Conservation (phyloP, 768 basidiomycete genomes). For the Exsudoporus frostii region DNA sequence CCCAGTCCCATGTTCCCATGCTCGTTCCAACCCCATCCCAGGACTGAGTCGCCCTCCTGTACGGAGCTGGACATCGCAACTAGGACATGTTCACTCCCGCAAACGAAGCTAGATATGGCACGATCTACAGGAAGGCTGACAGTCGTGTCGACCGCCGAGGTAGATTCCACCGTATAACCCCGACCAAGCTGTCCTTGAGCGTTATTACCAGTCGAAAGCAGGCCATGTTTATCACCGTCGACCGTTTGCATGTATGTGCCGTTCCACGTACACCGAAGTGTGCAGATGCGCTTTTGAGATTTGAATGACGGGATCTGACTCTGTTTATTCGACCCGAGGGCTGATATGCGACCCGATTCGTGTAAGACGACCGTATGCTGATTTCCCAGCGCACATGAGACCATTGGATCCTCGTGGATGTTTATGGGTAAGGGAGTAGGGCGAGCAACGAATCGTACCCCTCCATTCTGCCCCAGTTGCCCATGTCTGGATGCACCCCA, state of each 20-base stretch:
- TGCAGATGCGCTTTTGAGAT: slow-evolving; percentile 22
- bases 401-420: slow-evolving; percentile 28
- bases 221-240: slow-evolving; percentile 17
- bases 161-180: neutral
- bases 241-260: slow-evolving; percentile 55
- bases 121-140: slow-evolving; percentile 27
- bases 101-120: slow-evolving; percentile 43
- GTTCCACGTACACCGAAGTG: slow-evolving; percentile 73
- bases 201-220: slow-evolving; percentile 54
- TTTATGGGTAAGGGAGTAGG: slow-evolving; percentile 36
- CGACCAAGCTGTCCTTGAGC: slow-evolving; percentile 67
- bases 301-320: slow-evolving; percentile 51
- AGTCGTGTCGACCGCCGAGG: neutral
- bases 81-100: slow-evolving; percentile 87
- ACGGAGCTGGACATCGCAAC: slow-evolving; percentile 22
- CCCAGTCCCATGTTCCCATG: slow-evolving; percentile 88
- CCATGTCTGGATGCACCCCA: slow-evolving; percentile 89
- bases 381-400: slow-evolving; percentile 44
- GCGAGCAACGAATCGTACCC: slow-evolving; percentile 6
- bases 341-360: slow-evolving; percentile 44
- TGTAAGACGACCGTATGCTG: slow-evolving; percentile 49
- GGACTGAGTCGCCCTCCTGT: slow-evolving; percentile 42
- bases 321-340: slow-evolving; percentile 72
- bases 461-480: slow-evolving; percentile 56
- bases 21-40: slow-evolving; percentile 98